A percentile compares a stretch with the other conserved stretches of the same genome.
These are phyloP conservation scores for Pseudozyma thailandica DNA, from an alignment of 1,284 basidiomycete species.

Conservation along the genomic window DNA sequence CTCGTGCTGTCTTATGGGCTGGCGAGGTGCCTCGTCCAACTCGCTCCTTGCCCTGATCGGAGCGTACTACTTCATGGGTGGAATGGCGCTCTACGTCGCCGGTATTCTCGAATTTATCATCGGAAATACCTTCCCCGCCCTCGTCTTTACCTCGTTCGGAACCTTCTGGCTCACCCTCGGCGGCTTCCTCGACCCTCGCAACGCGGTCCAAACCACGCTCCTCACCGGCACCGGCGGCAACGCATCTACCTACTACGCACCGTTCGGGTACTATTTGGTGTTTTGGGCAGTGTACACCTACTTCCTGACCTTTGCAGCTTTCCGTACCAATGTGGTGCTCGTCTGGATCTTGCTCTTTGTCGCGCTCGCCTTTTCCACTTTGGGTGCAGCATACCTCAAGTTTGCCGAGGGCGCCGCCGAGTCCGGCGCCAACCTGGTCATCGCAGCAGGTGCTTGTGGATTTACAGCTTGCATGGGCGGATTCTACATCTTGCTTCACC, in stretches of 20 bases:
- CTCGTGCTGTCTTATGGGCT: slow-evolving; percentile 51
- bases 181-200: slow-evolving; percentile 32
- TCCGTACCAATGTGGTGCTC: slow-evolving; percentile 52
- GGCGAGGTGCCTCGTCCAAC: slow-evolving; percentile 40
- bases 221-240: slow-evolving; percentile 21
- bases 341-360: slow-evolving; percentile 56
- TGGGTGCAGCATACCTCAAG: slow-evolving; percentile 45
- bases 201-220: slow-evolving; percentile 32
- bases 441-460: slow-evolving; percentile 43
- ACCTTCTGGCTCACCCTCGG: slow-evolving; percentile 52
- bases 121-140: slow-evolving; percentile 54
- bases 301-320: slow-evolving; percentile 49
- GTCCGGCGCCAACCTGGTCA: slow-evolving; percentile 25
- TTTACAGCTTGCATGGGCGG: slow-evolving; percentile 53
- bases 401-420: slow-evolving; percentile 17
- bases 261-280: slow-evolving; percentile 45
- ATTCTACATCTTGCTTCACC: slow-evolving; percentile 43
- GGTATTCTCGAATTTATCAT: slow-evolving; percentile 49
- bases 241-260: slow-evolving; percentile 24
- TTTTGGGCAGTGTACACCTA: slow-evolving; percentile 52
- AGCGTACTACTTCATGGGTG: slow-evolving; percentile 43
- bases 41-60: slow-evolving; percentile 44
- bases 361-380: slow-evolving; percentile 40
- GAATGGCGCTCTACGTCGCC: slow-evolving; percentile 32
- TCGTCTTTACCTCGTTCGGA: slow-evolving; percentile 51